phyloP scores from a whole-genome alignment of 352 stramenopile genomes.

The Globisporangium cystogenes region DNA sequence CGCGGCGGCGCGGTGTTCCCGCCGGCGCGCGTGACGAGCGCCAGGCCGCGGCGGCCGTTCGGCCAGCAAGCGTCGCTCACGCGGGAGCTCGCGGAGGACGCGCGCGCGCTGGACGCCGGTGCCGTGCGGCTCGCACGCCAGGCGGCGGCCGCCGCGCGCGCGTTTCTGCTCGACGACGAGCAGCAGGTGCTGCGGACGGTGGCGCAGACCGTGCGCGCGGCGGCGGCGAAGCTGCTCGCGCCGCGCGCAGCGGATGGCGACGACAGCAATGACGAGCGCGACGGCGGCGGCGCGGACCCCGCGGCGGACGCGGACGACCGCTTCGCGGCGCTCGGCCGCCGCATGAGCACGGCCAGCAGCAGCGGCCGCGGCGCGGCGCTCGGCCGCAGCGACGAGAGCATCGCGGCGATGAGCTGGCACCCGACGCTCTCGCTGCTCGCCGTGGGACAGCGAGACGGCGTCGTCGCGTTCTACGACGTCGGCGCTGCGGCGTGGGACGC shows the following conservation, averaged over 20 bases:
- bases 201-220: slow-evolving; percentile 15
- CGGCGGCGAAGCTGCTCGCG: slow-evolving; percentile 21
- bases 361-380: slow-evolving; percentile 5
- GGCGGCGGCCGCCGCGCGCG: slow-evolving; percentile 13
- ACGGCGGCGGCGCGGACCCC: neutral
- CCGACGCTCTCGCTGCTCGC: slow-evolving; percentile 48
- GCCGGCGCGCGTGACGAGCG: slow-evolving; percentile 39
- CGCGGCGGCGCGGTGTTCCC: slow-evolving; percentile 50
- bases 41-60: slow-evolving; percentile 51
- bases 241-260: slow-evolving; percentile 20
- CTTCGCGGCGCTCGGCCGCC: slow-evolving; percentile 2
- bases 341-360: slow-evolving; percentile 10
- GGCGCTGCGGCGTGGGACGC: slow-evolving; percentile 47
- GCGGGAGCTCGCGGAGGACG: slow-evolving; percentile 30
- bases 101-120: slow-evolving; percentile 26
- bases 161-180: slow-evolving; percentile 64
- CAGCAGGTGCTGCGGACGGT: slow-evolving; percentile 35
- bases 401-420: slow-evolving; percentile 60
- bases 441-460: slow-evolving; percentile 58
- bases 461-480: slow-evolving; percentile 65
- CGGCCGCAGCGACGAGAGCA: slow-evolving; percentile 27
- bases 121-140: slow-evolving; percentile 39
- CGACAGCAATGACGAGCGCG: slow-evolving; percentile 20
- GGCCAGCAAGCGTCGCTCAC: slow-evolving; percentile 55
- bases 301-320: neutral